Evolutionary conservation across 2,329 filamentous ascomycete species (phyloP).

Genomic region (Camillea tinctor): DNA sequence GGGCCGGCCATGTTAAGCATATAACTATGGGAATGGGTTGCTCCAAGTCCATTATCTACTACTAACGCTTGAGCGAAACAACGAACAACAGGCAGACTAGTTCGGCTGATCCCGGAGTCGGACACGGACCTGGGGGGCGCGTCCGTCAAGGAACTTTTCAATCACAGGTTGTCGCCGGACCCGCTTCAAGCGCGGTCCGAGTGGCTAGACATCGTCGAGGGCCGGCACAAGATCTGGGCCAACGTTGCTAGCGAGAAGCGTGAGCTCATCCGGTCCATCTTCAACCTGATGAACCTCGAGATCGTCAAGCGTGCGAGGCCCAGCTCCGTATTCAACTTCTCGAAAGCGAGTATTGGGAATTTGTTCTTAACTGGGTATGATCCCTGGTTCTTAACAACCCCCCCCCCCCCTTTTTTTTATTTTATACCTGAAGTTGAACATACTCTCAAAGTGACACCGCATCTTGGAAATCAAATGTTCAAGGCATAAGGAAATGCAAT

Average conservation of each 20-base stretch:
- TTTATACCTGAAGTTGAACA: neutral
- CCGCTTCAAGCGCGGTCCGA: slow-evolving; percentile 63
- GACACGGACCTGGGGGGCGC: slow-evolving; percentile 61
- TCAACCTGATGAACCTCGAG: slow-evolving; percentile 75
- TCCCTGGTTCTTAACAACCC: neutral
- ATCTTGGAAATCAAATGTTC: too few species aligned
- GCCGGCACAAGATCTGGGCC: slow-evolving; percentile 73
- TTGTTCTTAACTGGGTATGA: slow-evolving; percentile 71
- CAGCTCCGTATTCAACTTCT: slow-evolving; percentile 74
- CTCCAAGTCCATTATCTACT: neutral
- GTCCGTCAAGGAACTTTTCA: slow-evolving; percentile 82
- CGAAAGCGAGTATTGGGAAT: slow-evolving; percentile 73
- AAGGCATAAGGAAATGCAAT: too few species aligned
- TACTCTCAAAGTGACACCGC: neutral
- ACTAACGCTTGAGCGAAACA: neutral
- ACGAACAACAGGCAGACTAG: slow-evolving; percentile 66
- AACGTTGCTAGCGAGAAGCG: slow-evolving; percentile 68
- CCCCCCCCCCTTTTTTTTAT: neutral
- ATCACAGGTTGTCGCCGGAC: slow-evolving; percentile 72
- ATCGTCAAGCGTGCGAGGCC: slow-evolving; percentile 74
- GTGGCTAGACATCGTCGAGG: slow-evolving; percentile 89
- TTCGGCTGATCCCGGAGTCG: slow-evolving; percentile 79
- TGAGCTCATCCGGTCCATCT: slow-evolving; percentile 73
- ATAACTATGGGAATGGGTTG: neutral
- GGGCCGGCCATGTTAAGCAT: neutral